Percentiles rank a stretch among this genome's conserved stretches.
These are phyloP conservation scores for Arthrobotrys conoides DNA, from an alignment of 2,329 filamentous ascomycete species.

Conservation along the genomic window DNA sequence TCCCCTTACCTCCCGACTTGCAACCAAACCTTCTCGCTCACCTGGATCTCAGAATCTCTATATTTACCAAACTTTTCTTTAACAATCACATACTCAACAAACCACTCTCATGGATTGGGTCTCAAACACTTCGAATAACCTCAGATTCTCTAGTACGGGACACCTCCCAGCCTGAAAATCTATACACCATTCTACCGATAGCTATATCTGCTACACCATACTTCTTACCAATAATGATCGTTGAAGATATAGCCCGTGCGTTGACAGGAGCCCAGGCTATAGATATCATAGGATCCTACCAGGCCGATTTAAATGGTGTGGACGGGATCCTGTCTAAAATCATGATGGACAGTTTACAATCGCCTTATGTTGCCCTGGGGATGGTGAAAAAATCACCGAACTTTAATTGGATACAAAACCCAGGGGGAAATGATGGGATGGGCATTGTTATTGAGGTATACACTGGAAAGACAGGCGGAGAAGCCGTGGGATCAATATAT, in stretches of 20 bases:
- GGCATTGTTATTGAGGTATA: conserved; percentile 13
- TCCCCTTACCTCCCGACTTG: background rate
- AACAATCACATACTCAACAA: background rate
- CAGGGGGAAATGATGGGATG: background rate
- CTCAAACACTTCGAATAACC: conserved; percentile 2
- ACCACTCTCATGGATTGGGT: conserved; percentile 21
- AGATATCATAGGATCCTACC: too few relatives aligned
- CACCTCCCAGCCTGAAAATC: background rate
- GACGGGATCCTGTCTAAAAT: background rate
- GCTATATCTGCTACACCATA: conserved; percentile 6
- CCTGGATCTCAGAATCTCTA: background rate
- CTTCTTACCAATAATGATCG: conserved; percentile 13
- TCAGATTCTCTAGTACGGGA: conserved; percentile 9
- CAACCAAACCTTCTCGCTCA: background rate
- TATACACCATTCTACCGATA: conserved; percentile 24
- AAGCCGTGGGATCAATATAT: background rate
- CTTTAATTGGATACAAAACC: conserved; percentile 8
- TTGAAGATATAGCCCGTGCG: background rate
- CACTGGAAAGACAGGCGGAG: background rate
- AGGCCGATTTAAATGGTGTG: background rate
- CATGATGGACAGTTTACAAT: background rate
- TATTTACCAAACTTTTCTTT: background rate
- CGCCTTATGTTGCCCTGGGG: background rate
- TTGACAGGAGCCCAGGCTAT: background rate
- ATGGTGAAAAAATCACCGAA: background rate